Evolutionary conservation across 768 basidiomycete genomes (phyloP).

Genomic region (Kwoniella sp.): DNA sequence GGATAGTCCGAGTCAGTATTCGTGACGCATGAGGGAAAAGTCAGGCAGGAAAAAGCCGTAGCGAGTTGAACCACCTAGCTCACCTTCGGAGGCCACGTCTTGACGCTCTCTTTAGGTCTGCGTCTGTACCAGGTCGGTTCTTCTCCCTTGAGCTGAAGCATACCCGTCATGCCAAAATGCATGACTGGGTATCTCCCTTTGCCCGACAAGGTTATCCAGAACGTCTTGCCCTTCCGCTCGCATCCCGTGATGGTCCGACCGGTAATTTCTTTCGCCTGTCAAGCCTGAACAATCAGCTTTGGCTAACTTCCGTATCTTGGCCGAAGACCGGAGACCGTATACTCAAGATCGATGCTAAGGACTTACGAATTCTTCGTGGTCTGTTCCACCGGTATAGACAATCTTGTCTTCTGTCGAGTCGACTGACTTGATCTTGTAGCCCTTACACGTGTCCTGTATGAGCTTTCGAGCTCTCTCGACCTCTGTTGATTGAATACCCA

Average conservation of each 20-base stretch:
- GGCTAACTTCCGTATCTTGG: background rate
- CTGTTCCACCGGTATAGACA: conserved; percentile 64
- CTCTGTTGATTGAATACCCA: background rate
- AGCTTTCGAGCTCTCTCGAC: conserved; percentile 66
- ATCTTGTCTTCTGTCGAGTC: conserved; percentile 66
- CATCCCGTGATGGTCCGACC: conserved; percentile 54
- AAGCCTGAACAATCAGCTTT: background rate
- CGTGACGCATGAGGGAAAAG: background rate
- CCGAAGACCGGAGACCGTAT: background rate
- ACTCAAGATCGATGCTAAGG: background rate
- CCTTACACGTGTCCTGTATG: conserved; percentile 62
- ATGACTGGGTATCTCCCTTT: conserved; percentile 68
- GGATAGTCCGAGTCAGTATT: no score
- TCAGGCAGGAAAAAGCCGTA: background rate
- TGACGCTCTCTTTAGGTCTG: conserved; percentile 38
- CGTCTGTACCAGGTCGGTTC: conserved; percentile 56
- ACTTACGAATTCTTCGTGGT: conserved; percentile 68
- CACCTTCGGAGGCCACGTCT: conserved; percentile 53
- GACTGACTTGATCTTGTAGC: conserved; percentile 64
- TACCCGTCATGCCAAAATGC: conserved; percentile 87
- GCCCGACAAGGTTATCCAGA: conserved; percentile 68
- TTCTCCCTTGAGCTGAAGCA: conserved; percentile 65
- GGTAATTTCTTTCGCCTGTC: conserved; percentile 63
- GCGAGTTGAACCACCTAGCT: no score
- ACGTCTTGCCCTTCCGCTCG: conserved; percentile 57